Conservation (phyloP, 352 stramenopile genomes). For the Globisporangium cystogenes region DNA sequence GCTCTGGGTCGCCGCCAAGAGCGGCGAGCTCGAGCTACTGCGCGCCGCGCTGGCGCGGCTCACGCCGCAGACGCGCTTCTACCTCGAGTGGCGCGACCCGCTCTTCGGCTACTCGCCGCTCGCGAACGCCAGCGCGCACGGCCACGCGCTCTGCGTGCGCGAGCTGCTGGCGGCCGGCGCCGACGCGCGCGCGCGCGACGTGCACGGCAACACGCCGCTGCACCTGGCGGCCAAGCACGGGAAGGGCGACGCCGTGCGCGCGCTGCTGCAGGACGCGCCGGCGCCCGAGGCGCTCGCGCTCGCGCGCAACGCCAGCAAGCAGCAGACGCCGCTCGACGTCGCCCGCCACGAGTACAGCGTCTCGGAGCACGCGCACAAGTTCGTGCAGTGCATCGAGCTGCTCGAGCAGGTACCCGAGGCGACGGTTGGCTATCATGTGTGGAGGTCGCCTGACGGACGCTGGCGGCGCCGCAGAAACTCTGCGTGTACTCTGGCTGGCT, state of each 20-base stretch:
- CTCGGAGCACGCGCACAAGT: slow-evolving; percentile 29
- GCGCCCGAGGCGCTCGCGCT: slow-evolving; percentile 43
- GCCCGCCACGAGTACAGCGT: slow-evolving; percentile 49
- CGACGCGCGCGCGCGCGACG: slow-evolving; percentile 52
- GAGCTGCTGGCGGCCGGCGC: slow-evolving; percentile 48
- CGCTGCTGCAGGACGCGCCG: slow-evolving; percentile 37
- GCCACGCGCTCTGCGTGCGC: slow-evolving; percentile 57
- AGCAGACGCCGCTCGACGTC: slow-evolving; percentile 66
- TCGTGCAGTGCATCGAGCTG: slow-evolving; percentile 67
- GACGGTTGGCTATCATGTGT: too few species aligned
- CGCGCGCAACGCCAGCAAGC: slow-evolving; percentile 40
- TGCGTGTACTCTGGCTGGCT: slow-evolving; percentile 81
- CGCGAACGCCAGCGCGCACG: slow-evolving; percentile 47
- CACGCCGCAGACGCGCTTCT: slow-evolving; percentile 52
- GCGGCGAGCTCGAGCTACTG: slow-evolving; percentile 46
- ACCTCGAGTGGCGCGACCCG: slow-evolving; percentile 67
- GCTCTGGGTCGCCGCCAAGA: slow-evolving; percentile 73
- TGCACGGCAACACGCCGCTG: slow-evolving; percentile 58
- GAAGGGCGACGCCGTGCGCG: slow-evolving; percentile 63
- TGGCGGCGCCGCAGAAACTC: slow-evolving; percentile 45
- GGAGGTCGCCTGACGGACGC: too few species aligned
- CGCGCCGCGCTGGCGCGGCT: slow-evolving; percentile 40
- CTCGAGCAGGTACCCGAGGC: slow-evolving; percentile 64
- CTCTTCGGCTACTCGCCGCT: slow-evolving; percentile 63
- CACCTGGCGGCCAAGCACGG: slow-evolving; percentile 52